These are phyloP conservation scores for Aspergillus baeticus DNA, from an alignment of 495 filamentous ascomycete genomes.

Conservation along the genomic window DNA sequence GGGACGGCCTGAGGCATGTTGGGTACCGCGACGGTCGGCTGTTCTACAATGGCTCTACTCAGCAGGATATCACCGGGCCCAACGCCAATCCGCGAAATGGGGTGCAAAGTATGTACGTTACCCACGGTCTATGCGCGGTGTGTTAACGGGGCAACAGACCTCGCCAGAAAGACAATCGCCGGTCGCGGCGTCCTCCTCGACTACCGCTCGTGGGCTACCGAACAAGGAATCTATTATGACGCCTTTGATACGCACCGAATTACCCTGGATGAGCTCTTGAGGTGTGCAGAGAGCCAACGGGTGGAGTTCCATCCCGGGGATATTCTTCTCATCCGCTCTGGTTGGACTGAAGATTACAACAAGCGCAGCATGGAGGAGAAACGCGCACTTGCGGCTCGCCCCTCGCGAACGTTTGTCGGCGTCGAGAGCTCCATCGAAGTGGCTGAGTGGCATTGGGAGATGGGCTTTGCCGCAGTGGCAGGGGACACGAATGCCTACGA, in stretches of 20 bases:
- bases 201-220: slow-evolving; percentile 38
- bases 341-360: slow-evolving; percentile 40
- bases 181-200: slow-evolving; percentile 49
- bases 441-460: slow-evolving; percentile 33
- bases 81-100: not conserved
- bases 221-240: slow-evolving; percentile 30
- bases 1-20: slow-evolving; percentile 50
- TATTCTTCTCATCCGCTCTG: slow-evolving; percentile 45
- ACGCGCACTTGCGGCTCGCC: slow-evolving; percentile 6
- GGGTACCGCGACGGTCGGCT: slow-evolving; percentile 33
- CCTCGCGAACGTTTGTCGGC: slow-evolving; percentile 7
- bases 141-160: too few relatives aligned
- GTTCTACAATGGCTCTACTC: slow-evolving; percentile 58
- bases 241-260: slow-evolving; percentile 37
- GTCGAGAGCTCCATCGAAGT: slow-evolving; percentile 27
- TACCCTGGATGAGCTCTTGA: slow-evolving; percentile 27
- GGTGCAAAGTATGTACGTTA: not conserved
- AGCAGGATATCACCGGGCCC: slow-evolving; percentile 48
- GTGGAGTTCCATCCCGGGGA: slow-evolving; percentile 38
- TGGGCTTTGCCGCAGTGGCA: slow-evolving; percentile 31
- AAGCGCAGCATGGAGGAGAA: slow-evolving; percentile 26
- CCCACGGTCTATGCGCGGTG: too few relatives aligned
- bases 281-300: slow-evolving; percentile 29
- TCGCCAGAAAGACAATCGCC: slow-evolving; percentile 18
- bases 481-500: slow-evolving; percentile 30